Evolutionary conservation across 2,329 filamentous ascomycete genomes (phyloP), one percentile per base, ranked within the genome.

Genomic region (Neurospora crassa): DNA sequence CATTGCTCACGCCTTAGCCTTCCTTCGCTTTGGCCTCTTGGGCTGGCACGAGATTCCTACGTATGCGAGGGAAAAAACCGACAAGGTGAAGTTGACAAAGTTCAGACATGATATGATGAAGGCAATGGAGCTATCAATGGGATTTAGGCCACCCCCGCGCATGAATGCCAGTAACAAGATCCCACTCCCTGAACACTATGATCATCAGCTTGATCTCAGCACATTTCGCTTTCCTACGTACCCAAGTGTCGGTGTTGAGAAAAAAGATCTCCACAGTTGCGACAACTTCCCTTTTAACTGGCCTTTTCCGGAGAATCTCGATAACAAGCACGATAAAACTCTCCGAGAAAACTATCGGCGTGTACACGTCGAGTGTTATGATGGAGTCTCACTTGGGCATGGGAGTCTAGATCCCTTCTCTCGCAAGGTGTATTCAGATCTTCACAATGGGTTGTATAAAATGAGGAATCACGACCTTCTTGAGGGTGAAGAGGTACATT

Each of bases 1-100:
- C 4, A 71, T 75, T 4, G 69, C 67, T 20, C 73, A 74, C 41
- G 16, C 45, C n/a, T 40, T 73, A n/a, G 72, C 70, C 14, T 73
- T 75, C 37, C 16, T 75, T 43, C 72, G 73, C 20, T 73, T 68
- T 34, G 73, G 74, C 20, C 3, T 41, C 5, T 40, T 72, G 3
- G 73, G 72, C 2, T 75, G 73, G 73, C 1, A 71, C 4, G 69
- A 40, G 0, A 37, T 63, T 1, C 4, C 53, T 18, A 37, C 7
- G 24, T 40, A 47, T 47, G n/a, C 3, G n/a, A 47, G n/a, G 43
- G n/a, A 10, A 12, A 11, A 20, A 10, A 20, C 7, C 43, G n/a
- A 63, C 8, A 1, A 10, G 53, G 24, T 29, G 14, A 63, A 63
- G 53, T 34, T 29, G 29, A 34, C 1, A 7, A 37, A 63, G 29